Percentiles rank a stretch among this genome's conserved stretches.
Conservation (phyloP, 805 yeast genomes). For the Starmerella sirachaensis region DNA sequence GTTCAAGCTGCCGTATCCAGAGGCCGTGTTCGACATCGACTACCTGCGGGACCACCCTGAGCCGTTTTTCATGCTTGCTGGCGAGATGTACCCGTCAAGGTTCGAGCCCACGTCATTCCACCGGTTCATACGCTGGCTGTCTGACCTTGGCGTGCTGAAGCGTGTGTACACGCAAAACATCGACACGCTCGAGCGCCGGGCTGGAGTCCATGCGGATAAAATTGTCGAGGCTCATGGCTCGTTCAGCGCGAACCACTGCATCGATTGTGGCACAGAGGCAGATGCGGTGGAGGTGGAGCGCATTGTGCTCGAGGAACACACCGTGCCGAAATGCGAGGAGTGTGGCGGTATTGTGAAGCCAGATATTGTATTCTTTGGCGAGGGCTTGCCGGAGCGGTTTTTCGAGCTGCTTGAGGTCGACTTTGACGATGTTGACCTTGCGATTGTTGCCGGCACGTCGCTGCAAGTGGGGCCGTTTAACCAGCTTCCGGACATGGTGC, state of each 20-base stretch:
- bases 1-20: slow-evolving; percentile 77
- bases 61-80: slow-evolving; percentile 75
- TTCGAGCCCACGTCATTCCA: slow-evolving; percentile 78
- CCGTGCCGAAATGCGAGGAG: slow-evolving; percentile 38
- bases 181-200: slow-evolving; percentile 78
- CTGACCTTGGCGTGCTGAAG: slow-evolving; percentile 48
- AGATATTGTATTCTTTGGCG: slow-evolving; percentile 91
- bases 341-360: slow-evolving; percentile 81
- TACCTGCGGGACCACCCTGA: slow-evolving; percentile 63
- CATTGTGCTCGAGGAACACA: slow-evolving; percentile 15
- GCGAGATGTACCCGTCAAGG: slow-evolving; percentile 79
- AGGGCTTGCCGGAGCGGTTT: slow-evolving; percentile 59
- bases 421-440: slow-evolving; percentile 38
- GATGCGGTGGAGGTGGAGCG: slow-evolving; percentile 24
- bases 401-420: slow-evolving; percentile 59
- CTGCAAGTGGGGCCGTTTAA: slow-evolving; percentile 88
- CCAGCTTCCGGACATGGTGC: slow-evolving; percentile 56
- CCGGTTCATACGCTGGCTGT: slow-evolving; percentile 51
- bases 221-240: slow-evolving; percentile 93
- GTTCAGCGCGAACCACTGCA: slow-evolving; percentile 74
- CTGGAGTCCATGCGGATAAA: slow-evolving; percentile 54
- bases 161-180: slow-evolving; percentile 87
- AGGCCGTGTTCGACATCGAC: slow-evolving; percentile 87
- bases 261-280: slow-evolving; percentile 54
- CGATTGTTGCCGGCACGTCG: slow-evolving; percentile 87